These are phyloP conservation scores for Neopestalotiopsis rosae DNA, from an alignment of 2,329 filamentous ascomycete species.

Conservation along the genomic window DNA sequence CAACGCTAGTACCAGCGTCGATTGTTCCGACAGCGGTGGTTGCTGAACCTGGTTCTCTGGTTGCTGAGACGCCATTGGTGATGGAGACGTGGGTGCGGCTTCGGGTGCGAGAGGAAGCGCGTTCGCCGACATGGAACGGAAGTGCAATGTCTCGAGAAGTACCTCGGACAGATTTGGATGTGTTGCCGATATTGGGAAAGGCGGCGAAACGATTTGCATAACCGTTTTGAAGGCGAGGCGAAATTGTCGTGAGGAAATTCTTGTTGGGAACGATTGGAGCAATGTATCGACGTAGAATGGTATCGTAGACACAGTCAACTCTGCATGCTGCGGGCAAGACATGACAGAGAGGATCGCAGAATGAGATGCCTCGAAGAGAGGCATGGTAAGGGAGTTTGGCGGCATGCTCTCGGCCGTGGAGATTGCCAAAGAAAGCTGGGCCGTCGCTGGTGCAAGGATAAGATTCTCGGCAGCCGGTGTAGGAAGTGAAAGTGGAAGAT, in stretches of 20 bases:
- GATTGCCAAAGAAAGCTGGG: slow-evolving; percentile 64
- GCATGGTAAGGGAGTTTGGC: slow-evolving; percentile 49
- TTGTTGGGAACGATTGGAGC: slow-evolving; percentile 78
- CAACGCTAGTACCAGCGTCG: slow-evolving; percentile 75
- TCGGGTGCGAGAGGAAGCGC: slow-evolving; percentile 47
- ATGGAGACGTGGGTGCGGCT: slow-evolving; percentile 41
- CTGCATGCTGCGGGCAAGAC: slow-evolving; percentile 77
- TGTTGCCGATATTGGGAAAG: slow-evolving; percentile 73
- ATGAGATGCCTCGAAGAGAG: slow-evolving; percentile 88
- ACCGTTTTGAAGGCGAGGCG: slow-evolving; percentile 86
- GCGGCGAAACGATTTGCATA: slow-evolving; percentile 81
- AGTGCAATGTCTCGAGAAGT: slow-evolving; percentile 77
- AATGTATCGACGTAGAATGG: slow-evolving; percentile 86
- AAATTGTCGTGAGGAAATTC: slow-evolving; percentile 85
- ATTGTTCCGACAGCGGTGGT: slow-evolving; percentile 72
- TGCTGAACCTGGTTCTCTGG: slow-evolving; percentile 34
- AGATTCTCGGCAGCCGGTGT: slow-evolving; percentile 72
- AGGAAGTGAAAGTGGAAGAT: slow-evolving; percentile 75
- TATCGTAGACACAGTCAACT: slow-evolving; percentile 72
- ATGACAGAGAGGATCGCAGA: slow-evolving; percentile 81
- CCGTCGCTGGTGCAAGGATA: slow-evolving; percentile 74
- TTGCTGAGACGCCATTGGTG: slow-evolving; percentile 28
- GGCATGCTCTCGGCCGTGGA: slow-evolving; percentile 36
- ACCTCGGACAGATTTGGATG: slow-evolving; percentile 82
- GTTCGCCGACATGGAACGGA: slow-evolving; percentile 61